phyloP scores from a whole-genome alignment of 148 eudicot species.

The Nepenthes gracilis region DNA sequence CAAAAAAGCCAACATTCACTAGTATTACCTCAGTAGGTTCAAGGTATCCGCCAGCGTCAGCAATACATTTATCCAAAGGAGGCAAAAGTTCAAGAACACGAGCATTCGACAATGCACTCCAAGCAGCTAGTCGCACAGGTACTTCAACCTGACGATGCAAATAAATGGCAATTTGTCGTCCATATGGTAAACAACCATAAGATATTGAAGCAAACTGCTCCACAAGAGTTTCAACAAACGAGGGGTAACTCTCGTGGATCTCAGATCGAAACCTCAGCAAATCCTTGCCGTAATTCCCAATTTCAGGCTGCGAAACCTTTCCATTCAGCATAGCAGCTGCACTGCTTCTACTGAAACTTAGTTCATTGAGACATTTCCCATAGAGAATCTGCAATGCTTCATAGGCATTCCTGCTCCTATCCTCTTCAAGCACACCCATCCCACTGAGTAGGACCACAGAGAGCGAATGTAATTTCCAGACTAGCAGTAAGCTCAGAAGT shows the following conservation, averaged over 20 bases:
- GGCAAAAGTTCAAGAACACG: conserved; percentile 87
- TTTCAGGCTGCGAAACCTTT: conserved; percentile 7
- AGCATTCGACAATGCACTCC: conserved; percentile 67
- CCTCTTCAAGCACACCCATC: conserved; percentile 75
- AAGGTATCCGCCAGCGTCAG: conserved; percentile 60
- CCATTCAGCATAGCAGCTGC: not conserved
- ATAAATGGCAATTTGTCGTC: conserved; percentile 72
- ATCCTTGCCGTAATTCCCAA: conserved; percentile 9
- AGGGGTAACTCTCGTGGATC: conserved; percentile 67
- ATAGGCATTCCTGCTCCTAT: conserved; percentile 52
- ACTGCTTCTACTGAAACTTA: conserved; percentile 13
- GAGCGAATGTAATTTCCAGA: conserved; percentile 86
- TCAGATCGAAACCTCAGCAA: conserved; percentile 53
- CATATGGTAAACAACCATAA: conserved; percentile 68
- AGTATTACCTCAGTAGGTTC: conserved; percentile 70
- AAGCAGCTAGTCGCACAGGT: conserved; percentile 60
- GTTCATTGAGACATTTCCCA: conserved; percentile 51
- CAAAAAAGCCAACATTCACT: not conserved
- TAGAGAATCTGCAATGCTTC: conserved; percentile 62
- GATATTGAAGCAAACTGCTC: conserved; percentile 89
- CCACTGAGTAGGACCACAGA: conserved; percentile 55
- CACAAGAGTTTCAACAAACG: conserved; percentile 67
- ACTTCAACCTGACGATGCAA: conserved; percentile 58
- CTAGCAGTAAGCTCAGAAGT: conserved; percentile 37
- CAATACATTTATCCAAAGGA: conserved; percentile 45